These are phyloP conservation scores for Sporothrix brasiliensis DNA, from an alignment of 2,329 filamentous ascomycete species.

Conservation along the genomic window DNA sequence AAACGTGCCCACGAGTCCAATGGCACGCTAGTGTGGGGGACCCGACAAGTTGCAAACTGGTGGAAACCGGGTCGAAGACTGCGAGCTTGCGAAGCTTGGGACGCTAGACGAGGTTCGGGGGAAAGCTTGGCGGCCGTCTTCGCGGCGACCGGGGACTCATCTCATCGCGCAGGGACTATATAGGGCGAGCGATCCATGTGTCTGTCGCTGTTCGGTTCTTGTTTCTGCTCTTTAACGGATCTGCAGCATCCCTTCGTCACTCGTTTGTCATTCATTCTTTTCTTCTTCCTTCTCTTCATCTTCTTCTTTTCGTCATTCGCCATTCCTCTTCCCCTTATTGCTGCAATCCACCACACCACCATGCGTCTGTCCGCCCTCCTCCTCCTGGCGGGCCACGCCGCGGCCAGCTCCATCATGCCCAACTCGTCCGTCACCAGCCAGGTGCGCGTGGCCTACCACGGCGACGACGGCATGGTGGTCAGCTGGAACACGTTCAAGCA, in stretches of 20 bases:
- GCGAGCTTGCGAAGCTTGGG: not conserved
- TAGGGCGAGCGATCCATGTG: not conserved
- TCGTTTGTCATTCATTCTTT: not conserved
- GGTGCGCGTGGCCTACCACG: conserved; percentile 32
- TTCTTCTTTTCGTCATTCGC: not conserved
- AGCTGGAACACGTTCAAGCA: conserved; percentile 45
- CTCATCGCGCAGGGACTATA: not conserved
- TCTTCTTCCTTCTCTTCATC: not conserved
- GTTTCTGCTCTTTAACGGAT: conserved; percentile 8
- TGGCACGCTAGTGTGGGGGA: not conserved
- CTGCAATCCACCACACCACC: not conserved
- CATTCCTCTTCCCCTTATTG: not conserved
- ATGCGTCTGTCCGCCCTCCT: not conserved
- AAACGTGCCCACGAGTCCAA: too few species aligned
- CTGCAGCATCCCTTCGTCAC: conserved; percentile 19
- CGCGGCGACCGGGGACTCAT: not conserved
- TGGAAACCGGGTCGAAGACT: not conserved
- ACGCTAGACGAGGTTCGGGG: not conserved
- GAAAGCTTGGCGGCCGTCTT: conserved; percentile 3
- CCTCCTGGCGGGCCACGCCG: conserved; percentile 8
- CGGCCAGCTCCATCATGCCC: not conserved
- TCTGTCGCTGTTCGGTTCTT: not conserved
- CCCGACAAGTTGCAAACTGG: not conserved
- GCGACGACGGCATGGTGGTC: conserved; percentile 38
- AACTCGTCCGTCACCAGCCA: conserved; percentile 27